Evolutionary conservation across 176 grass and related monocot species (phyloP).

Genomic region (Tuctoria greenei): DNA sequence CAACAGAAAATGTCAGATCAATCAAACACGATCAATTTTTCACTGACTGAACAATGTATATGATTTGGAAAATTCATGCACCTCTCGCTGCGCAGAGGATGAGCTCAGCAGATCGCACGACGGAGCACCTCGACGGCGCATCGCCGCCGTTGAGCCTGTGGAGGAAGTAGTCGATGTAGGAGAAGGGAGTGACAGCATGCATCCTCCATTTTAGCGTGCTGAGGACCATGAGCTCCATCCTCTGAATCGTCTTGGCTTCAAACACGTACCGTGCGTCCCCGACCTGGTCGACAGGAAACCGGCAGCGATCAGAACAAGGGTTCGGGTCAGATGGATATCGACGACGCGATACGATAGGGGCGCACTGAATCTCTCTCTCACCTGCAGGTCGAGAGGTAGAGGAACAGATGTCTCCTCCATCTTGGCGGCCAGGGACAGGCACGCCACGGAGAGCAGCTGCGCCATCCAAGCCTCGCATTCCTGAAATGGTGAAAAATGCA

Average conservation of each 20-base stretch:
- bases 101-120: slow-evolving; percentile 43
- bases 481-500: slow-evolving; percentile 35
- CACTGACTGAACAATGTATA: neutral
- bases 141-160: slow-evolving; percentile 56
- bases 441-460: slow-evolving; percentile 86
- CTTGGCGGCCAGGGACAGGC: slow-evolving; percentile 93
- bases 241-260: slow-evolving; percentile 85
- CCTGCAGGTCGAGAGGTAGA: slow-evolving; percentile 77
- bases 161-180: slow-evolving; percentile 92
- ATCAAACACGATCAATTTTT: neutral
- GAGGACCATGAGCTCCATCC: slow-evolving; percentile 92
- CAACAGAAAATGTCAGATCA: neutral
- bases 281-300: slow-evolving; percentile 44
- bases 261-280: slow-evolving; percentile 76
- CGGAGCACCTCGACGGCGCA: slow-evolving; percentile 33
- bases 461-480: slow-evolving; percentile 81
- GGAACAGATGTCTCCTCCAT: slow-evolving; percentile 87
- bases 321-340: neutral
- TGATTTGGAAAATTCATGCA: neutral
- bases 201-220: slow-evolving; percentile 97
- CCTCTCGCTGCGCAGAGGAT: slow-evolving; percentile 62
- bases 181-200: slow-evolving; percentile 92
- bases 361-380: slow-evolving; percentile 30
- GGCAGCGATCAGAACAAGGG: slow-evolving; percentile 3
- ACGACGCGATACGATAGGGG: neutral